Base-by-base conservation (phyloP, 2,329 filamentous ascomycete genomes). In the Penicillium hesseltinei region DNA sequence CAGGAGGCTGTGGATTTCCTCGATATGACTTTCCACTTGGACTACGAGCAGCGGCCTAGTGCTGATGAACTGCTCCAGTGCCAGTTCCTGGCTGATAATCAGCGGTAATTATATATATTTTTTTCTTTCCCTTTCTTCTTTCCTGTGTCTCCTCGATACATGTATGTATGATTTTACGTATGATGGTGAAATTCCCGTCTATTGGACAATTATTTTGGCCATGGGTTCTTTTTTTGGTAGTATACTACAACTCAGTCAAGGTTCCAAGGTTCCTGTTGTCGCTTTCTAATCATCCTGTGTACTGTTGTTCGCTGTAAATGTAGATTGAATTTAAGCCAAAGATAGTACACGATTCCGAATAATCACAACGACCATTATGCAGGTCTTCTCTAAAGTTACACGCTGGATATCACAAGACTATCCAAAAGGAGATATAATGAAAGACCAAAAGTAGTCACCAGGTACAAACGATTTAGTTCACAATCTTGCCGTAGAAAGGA, bases 1-100 rank as follows among this genome's bases (percentile, higher is more conserved):
- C 84, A 87, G 36, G 93, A 96, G 65, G 93, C 92, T 5, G 85
- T 88, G 73, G 83, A 83, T 44, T 99, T 99, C 79, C 78, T 99
- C 63, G 83, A 84, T 55, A 87, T 90, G 78, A 97, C 94, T 0
- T 99, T 99, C 78, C 92, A 97, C 80, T 88, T 97, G 69, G 92
- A 99, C 69, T 91, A 96, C 76, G 91, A 95, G 74, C 88, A 90
- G 79, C 83, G 94, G 64, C 94, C 94, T 4, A 95, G 87, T 68
- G 94, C 94, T 13, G 92, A 97, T 69, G 92, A 97, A 69, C 78
- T 99, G 66, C 85, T 96, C 75, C 82, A 88, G 55, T 92, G 89
- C 76, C 84, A 87, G 36, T 97, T 97, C 78, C 80, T 95, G 73
- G 85, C 86, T 42, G 62, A 61, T 87, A 67, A 75, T 27, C 5